A percentile compares a stretch with the other conserved stretches of the same genome.
phyloP scores from a whole-genome alignment of 2,329 filamentous ascomycete species.

The Claviceps sp. region DNA sequence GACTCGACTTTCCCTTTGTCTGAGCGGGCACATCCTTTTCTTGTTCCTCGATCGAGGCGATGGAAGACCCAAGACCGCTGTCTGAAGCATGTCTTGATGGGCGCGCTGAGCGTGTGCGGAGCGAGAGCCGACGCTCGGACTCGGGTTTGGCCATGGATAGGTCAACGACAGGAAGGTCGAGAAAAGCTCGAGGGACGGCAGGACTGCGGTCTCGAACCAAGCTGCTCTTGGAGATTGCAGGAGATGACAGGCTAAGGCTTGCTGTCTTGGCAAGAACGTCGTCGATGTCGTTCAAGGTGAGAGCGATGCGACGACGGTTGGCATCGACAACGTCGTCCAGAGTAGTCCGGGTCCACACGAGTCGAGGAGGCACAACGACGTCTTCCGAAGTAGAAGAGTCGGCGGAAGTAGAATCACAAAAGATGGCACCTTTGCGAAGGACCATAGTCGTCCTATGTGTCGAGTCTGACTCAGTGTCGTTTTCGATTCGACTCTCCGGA shows the following conservation, averaged over 20 bases:
- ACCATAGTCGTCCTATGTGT: constrained; percentile 25
- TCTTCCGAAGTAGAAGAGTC: constrained; percentile 28
- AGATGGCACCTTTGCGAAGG: constrained; percentile 60
- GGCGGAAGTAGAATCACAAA: constrained; percentile 32
- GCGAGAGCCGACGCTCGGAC: constrained; percentile 35
- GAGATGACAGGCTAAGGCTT: constrained; percentile 22
- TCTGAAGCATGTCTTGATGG: constrained; percentile 60
- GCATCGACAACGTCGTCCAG: constrained; percentile 61
- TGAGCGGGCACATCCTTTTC: constrained; percentile 34
- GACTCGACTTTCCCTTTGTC: constrained; percentile 14
- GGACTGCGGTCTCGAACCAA: constrained; percentile 40
- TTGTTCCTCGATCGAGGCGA: constrained; percentile 48
- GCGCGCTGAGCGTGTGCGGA: constrained; percentile 42
- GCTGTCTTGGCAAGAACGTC: constrained; percentile 40
- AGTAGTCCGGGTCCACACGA: constrained; percentile 55
- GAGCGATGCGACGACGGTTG: constrained; percentile 52
- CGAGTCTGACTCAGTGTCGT: constrained; percentile 19
- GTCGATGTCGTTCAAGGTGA: constrained; percentile 54
- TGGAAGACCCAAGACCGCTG: constrained; percentile 76
- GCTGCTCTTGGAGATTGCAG: constrained; percentile 16
- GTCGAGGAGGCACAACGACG: constrained; percentile 35
- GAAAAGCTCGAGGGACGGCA: constrained; percentile 45
- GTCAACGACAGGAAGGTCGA: constrained; percentile 41
- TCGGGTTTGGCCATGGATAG: constrained; percentile 31
- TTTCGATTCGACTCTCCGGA: constrained; percentile 26